Conservation (phyloP, 1,139 yeast genomes). For the Casaregolazyma lundiana region DNA sequence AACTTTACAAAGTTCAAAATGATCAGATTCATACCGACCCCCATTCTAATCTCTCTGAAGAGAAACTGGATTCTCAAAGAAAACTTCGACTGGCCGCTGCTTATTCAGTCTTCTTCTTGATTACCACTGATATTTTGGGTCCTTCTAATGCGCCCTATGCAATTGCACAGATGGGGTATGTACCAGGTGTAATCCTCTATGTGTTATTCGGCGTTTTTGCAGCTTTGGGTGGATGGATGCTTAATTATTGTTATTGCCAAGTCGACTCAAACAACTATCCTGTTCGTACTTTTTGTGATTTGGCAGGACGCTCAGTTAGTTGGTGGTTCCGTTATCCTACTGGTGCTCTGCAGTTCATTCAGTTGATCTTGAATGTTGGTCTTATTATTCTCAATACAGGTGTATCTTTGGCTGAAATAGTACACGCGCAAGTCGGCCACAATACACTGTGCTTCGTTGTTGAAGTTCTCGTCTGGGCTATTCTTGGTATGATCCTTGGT, state of each 20-base stretch:
- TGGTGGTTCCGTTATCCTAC: conserved; percentile 30
- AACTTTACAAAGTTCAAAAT: background rate
- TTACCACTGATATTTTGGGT: conserved; percentile 46
- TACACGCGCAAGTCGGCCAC: conserved; percentile 21
- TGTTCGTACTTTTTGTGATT: conserved; percentile 39
- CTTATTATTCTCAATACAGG: conserved; percentile 40
- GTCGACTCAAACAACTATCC: conserved; percentile 42
- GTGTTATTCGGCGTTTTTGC: conserved; percentile 39
- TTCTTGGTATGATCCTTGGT: conserved; percentile 41
- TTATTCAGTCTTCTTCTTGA: conserved; percentile 40
- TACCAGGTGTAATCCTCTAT: conserved; percentile 41
- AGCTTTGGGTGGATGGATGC: conserved; percentile 37
- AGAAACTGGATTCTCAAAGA: background rate
- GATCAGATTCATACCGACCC: background rate
- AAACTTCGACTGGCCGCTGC: conserved; percentile 33
- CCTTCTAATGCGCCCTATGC: conserved; percentile 45
- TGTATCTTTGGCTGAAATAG: conserved; percentile 40
- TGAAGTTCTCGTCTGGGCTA: conserved; percentile 40
- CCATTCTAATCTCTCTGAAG: background rate
- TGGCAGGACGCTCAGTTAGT: conserved; percentile 38
- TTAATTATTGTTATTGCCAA: conserved; percentile 32
- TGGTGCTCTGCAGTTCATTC: conserved; percentile 39
- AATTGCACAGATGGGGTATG: conserved; percentile 40
- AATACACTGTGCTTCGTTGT: conserved; percentile 38
- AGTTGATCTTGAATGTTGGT: conserved; percentile 42